Evolutionary conservation across 306 rosid genomes (phyloP), one percentile per base, ranked within the genome.

Genomic region (Argentina anserina): DNA sequence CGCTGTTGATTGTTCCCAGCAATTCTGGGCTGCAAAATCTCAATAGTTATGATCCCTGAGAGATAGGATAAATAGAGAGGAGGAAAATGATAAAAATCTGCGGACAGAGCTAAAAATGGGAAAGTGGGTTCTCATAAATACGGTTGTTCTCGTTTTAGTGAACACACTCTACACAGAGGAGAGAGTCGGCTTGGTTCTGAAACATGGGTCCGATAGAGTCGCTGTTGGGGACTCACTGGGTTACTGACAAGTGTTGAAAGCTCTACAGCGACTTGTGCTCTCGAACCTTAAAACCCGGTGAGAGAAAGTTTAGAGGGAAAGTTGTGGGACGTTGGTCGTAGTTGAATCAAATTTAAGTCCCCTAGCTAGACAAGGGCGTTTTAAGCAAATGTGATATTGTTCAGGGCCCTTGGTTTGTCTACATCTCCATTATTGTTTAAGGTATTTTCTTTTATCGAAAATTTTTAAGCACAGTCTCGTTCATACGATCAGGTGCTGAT

Each of bases 251-350:
- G 70, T 84, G 87, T 77, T 69, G 52, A 60, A 77, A 76, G 34
- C 42, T 72, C 20, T 21, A 36, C 69, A 76, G 88, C 97, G 88
- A 87, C 61, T 78, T 86, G 76, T 80, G 49, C 96, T 89, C 97
- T 67, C 82, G 67, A 33, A 70, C 88, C 87, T 78, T 79, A 59
- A 52, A 85, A 45, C 76, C 37, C n/a, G 67, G 75, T 42, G 75
- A 42, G 34, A 76, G 45, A 69, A 40, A 75, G 59, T 74, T 63
- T 61, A 28, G 55, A 34, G 71, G 36, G 70, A 34, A 62, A 55
- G 40, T 21, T 2, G 61, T 0, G 50, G 5, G 67, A 29, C 53
- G 62, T 69, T 21, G 18, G 55, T 28, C 40, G n/a, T 12, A 20
- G 47, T 17, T 13, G 23, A 10, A 64, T 21, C 47, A 41, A 55